Evolutionary conservation across 306 rosid species (phyloP), one percentile per base, ranked within the genome.

Genomic region (Clitoria ternatea): DNA sequence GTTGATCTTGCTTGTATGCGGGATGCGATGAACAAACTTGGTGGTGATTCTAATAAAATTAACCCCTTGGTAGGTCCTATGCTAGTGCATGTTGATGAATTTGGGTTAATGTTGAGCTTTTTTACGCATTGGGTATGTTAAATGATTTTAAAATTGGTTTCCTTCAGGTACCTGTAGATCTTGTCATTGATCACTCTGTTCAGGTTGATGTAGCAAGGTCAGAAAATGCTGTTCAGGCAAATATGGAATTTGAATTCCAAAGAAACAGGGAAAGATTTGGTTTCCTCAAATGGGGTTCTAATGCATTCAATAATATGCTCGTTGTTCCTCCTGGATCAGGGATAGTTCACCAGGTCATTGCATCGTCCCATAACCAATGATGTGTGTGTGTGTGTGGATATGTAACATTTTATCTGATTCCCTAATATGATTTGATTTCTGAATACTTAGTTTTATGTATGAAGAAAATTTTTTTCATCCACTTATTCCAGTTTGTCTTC

Each of bases 1-100:
- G 96, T 94, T 84, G 99, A 94, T 80, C 97, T 94, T 73, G 99
- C 99, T 77, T 85, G 95, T 65, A 94, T 90, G 99, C 83, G 99
- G 49, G 99, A 94, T 72, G 99, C 99, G 0, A 94, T 94, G 99
- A 94, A 89, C 82, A 86, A 29, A 17, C 97, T 94, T 8, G 96
- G 97, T 12, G 92, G 97, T 12, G 95, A 91, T 83, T 89, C 99
- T 35, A 85, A 89, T 82, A 89, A 91, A 82, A 94, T 91, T 62
- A 94, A 94, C 42, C 99, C 99, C 20, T 80, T 94, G 97, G 99
- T 88, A 75, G 85, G 88, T 54, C 27, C n/a, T 40, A 15, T 45
- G 20, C 14, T 42, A 61, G 36, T 27, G 53, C n/a, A 55, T 36
- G 36, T 54, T 61, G 11, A 20, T 63, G 44, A 71, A 33, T 72